A percentile compares a stretch with the other conserved stretches of the same genome.
phyloP scores from a whole-genome alignment of 148 eudicot genomes.

The Vaccinium corymbosum region DNA sequence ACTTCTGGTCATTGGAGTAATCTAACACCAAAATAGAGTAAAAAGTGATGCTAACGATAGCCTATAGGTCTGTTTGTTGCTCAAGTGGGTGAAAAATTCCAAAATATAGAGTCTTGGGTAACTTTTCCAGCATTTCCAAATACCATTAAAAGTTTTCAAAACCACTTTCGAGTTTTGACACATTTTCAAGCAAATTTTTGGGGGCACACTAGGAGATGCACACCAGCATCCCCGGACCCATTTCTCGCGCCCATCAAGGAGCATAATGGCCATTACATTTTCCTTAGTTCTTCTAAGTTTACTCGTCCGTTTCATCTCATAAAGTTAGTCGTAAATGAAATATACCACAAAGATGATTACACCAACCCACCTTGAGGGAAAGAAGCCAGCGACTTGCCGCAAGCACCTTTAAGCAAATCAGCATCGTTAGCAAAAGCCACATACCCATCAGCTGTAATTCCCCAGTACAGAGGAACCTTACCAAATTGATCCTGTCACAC shows the following conservation, averaged over 20 bases:
- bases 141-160: neutral
- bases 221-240: too few species aligned
- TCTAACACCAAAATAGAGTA: neutral
- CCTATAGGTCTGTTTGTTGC: neutral
- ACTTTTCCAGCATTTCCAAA: neutral
- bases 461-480: conserved; percentile 93
- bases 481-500: conserved; percentile 68
- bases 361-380: conserved; percentile 84
- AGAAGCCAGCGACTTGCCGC: conserved; percentile 97
- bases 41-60: neutral
- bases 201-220: too few species aligned
- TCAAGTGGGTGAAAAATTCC: neutral
- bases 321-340: neutral
- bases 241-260: neutral
- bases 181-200: neutral
- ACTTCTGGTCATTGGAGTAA: neutral
- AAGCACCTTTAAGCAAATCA: conserved; percentile 86
- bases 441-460: conserved; percentile 87
- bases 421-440: conserved; percentile 91
- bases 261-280: neutral
- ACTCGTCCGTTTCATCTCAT: neutral
- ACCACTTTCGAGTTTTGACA: neutral
- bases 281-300: neutral
- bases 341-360: conserved; percentile 1
- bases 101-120: neutral